These are phyloP conservation scores for Vaccinium corymbosum DNA, from an alignment of 148 eudicot genomes.

Conservation along the genomic window DNA sequence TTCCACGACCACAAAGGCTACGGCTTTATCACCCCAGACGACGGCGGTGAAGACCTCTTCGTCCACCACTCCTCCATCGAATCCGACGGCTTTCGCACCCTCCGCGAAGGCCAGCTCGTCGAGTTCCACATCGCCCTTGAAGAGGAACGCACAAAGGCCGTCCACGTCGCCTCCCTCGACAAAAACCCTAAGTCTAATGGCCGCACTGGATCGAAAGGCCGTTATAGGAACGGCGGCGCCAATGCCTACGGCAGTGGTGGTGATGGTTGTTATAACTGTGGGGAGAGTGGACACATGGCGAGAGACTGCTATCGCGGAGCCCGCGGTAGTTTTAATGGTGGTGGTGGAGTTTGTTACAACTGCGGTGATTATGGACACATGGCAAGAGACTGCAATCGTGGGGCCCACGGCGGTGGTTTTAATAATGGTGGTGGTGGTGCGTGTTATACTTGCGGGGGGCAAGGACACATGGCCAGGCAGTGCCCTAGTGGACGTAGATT, in stretches of 20 bases:
- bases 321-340: conserved; percentile 19
- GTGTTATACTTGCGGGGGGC: conserved; percentile 4
- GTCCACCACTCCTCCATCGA: conserved; percentile 61
- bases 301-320: conserved; percentile 25
- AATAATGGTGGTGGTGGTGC: conserved; percentile 12
- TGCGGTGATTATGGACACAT: conserved; percentile 42
- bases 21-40: conserved; percentile 69
- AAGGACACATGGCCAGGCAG: neutral
- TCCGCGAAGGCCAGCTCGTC: conserved; percentile 41
- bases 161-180: conserved; percentile 47
- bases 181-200: neutral
- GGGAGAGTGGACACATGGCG: conserved; percentile 32
- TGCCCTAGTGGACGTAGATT: conserved; percentile 16
- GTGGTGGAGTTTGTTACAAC: conserved; percentile 21
- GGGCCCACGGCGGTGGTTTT: conserved; percentile 13
- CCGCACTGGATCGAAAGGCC: too few species aligned
- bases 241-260: conserved; percentile 17
- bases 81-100: conserved; percentile 56
- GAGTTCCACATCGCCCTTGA: conserved; percentile 46
- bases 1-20: conserved; percentile 60
- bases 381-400: conserved; percentile 44
- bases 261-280: conserved; percentile 31
- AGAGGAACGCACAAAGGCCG: conserved; percentile 39
- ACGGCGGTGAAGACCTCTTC: conserved; percentile 61
- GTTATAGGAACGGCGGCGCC: neutral